Evolutionary conservation across 2,329 filamentous ascomycete species (phyloP), one percentile per base, ranked within the genome.

Genomic region (Aspergillus ochraceus): DNA sequence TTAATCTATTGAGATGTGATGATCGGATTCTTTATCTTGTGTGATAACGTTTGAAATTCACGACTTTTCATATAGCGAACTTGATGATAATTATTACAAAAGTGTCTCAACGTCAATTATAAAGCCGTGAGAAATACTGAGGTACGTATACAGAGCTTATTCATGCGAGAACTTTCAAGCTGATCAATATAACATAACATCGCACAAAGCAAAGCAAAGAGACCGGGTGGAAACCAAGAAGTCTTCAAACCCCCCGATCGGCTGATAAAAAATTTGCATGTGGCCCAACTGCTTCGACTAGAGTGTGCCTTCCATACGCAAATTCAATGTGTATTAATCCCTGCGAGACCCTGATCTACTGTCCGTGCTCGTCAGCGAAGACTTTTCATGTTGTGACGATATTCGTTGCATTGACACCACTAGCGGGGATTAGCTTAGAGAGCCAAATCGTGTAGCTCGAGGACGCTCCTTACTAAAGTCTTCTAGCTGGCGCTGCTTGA

Each of bases 331-430:
- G 17, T 17, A 42, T 51, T 17, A 56, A 26, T 50, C 39, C 20
- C 20, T 24, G 30, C 29, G 50, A 42, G 29, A 24, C 17, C 14
- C 53, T 11, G 52, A 22, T 10, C 51, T 60, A 42, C 42, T 58
- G 19, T 64, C 59, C 22, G 49, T 50, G 17, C 55, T 49, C 9
- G 45, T 51, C 49, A 60, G 39, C 14, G 64, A 63, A 30, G 46
- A 90, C 85, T 93, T 94, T 84, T 96, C 91, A 83, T 96, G 92
- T 81, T 95, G 90, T 63, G 90, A 95, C 57, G 91, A 94, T 67
- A 95, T 90, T 79, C 92, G 90, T 83, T 96, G 91, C 76, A 96
- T 84, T 62, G 90, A 92, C 74, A 96, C 90, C 76, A 95, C 90
- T 92, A 49, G 30, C 26, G 11, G 17, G 3, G 2, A 42, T 22